Conservation (phyloP, 768 basidiomycete species). For the Leccinum sublutescens region DNA sequence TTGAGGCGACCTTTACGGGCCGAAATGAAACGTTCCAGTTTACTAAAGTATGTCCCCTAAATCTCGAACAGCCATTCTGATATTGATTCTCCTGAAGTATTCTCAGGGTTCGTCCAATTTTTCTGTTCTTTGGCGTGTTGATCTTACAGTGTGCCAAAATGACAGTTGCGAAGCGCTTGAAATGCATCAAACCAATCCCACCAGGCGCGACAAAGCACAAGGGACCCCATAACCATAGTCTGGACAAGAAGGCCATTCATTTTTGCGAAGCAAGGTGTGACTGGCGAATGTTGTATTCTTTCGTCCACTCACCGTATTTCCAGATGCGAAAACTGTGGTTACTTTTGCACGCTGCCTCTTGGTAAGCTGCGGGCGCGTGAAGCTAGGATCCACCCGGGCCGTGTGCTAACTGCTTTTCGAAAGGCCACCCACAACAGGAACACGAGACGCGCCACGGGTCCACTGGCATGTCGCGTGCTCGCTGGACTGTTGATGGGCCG, state of each 20-base stretch:
- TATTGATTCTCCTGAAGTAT: constrained; percentile 1
- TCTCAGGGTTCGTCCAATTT: too few species aligned
- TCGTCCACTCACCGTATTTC: not conserved
- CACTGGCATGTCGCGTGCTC: constrained; percentile 46
- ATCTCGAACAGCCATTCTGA: not conserved
- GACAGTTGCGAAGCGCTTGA: too few species aligned
- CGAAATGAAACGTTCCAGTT: constrained; percentile 60
- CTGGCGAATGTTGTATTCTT: not conserved
- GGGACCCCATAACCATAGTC: constrained; percentile 49
- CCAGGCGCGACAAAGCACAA: constrained; percentile 30
- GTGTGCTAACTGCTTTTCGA: not conserved
- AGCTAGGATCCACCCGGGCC: too few species aligned
- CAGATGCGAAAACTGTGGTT: constrained; percentile 56
- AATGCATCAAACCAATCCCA: too few species aligned
- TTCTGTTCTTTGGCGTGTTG: too few species aligned
- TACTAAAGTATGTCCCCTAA: constrained; percentile 47
- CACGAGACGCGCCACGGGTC: constrained; percentile 66
- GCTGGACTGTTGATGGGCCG: constrained; percentile 55
- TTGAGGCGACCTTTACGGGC: constrained; percentile 62
- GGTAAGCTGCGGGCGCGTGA: constrained; percentile 33
- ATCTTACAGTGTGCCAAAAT: too few species aligned
- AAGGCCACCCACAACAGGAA: constrained; percentile 58
- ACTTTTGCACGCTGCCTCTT: constrained; percentile 56
- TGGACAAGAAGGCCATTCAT: constrained; percentile 46
- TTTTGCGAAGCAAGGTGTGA: constrained; percentile 51